Evolutionary conservation across 2,329 filamentous ascomycete genomes (phyloP), one percentile per base, ranked within the genome.

Genomic region (Catunica adiposa): DNA sequence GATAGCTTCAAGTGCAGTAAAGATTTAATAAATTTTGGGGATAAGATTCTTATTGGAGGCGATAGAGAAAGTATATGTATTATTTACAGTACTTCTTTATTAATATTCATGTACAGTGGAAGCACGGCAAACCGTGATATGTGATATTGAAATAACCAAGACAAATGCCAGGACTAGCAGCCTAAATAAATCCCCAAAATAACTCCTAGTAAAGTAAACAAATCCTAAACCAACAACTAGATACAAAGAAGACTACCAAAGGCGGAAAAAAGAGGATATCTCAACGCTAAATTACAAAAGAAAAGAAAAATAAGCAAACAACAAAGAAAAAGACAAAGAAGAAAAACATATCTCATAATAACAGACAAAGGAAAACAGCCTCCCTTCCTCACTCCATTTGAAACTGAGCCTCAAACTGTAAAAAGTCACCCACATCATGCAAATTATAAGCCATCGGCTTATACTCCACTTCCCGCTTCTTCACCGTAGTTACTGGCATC

Each of bases 401-500:
- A 56, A 69, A 73, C 1, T 78, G 71, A 3, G 73, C 66, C 63
- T 79, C 77, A 77, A 77, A 81, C 55, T 67, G 70, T 51, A 82
- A 62, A 61, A 78, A 81, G 59, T 80, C 77, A 1, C 74, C 75
- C 40, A 81, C 62, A 62, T 81, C 78, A 59, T 79, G 75, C 1
- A 82, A 67, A 60, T 82, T 82, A 62, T 74, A 80, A 0, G 77
- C 77, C 78, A 82, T 80, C 0, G 77, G 74, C 54, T 77, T 65
- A 64, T 60, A 67, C 63, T 61, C 62, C 15, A 22, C 31, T 2
- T 17, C 15, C 29, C n/a, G 15, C 4, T 48, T 14, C 22, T 52
- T 52, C 7, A 51, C 26, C 2, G 23, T n/a, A 38, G 9, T 38
- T 17, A 22, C 34, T 11, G 29, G 29, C 4, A 23, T 23, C n/a